Base-by-base conservation (phyloP, 2,329 filamentous ascomycete genomes). In the Elsinoe arachidis region DNA sequence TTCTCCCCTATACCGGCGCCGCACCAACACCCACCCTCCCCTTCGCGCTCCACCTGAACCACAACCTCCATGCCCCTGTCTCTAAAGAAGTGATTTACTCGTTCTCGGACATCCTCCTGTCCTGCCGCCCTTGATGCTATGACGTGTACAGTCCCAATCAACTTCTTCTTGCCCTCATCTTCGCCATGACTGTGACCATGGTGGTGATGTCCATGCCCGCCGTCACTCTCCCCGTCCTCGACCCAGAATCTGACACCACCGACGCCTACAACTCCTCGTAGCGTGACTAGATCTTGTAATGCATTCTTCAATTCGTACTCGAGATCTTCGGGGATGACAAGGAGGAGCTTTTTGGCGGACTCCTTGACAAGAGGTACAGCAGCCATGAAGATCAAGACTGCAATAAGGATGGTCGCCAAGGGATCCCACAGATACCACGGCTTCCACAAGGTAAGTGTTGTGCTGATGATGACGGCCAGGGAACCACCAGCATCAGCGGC, bases 341-440 rank as follows among this genome's bases (percentile, higher is more conserved):
- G 80, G 19, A 99, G 78, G 2, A 99, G 76, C 17, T 88, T 86
- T 65, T 86, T 87, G 1, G 90, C 93, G 1, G 88, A 90, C 14
- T 87, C 90, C 61, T 83, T 84, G 19, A 99, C 90, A 0, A 99
- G 80, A 0, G 93, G 93, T 30, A 92, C 82, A 0, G 93, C 89
- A 7, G 91, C 95, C n/a, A 87, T 80, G 69, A 96, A 91, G 63
- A 99, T 99, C 47, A 99, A 79, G 23, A 93, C 79, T 0, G 93
- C 92, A 63, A 99, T 99, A 59, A 96, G 79, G 70, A 91, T 95
- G 0, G 92, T 96, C 0, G 93, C 93, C 17, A 97, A 74, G 2
- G 93, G 93, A 69, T 99, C 93, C 83, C 92, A 99, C 21, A 92
- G 90, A 5, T 89, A 82, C 90, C 92, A 97, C 14, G 88, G 87